Evolutionary conservation across 2,329 filamentous ascomycete species (phyloP), one percentile per base, ranked within the genome.

Genomic region (Cladosporium phlei): DNA sequence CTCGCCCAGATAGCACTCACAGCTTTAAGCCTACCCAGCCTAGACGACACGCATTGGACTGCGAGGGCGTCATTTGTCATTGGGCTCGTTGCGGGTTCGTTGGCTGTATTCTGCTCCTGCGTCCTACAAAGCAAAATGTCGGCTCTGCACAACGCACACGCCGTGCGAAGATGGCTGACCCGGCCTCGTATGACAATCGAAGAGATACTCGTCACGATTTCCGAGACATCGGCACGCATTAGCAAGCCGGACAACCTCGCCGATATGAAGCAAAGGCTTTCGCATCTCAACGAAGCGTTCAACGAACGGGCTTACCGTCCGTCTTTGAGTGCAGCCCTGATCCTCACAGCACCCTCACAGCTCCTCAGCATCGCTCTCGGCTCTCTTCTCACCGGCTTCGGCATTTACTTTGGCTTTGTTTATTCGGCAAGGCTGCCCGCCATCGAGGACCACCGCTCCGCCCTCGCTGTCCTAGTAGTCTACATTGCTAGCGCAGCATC

Each of bases 1-100:
- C 14, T 47, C 3, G 44, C 44, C 17, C 44, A 47, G 17, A 39
- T 47, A 11, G 35, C 44, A 1, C 19, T 47, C 14, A 47, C 34
- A 16, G 44, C 44, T 2, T 20, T 39, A 4, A 25, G 16, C 2
- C n/a, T 47, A 1, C 12, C 17, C 9, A 12, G 39, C 7, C 28
- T 33, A 5, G 28, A 33, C 2, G 20, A 25, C 11, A 32, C 28
- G 2, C 44, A 47, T 14, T 47, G 44, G 44, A 39, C 44, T 3
- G 35, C 29, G 14, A 16, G 14, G 3, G 34, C 35, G 2, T 12
- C 29, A 1, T 39, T 33, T 27, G 14, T 39, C 2, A 20, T 47
- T 9, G 27, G 44, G 11, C 16, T 39, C 3, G 35, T 39, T 16
- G n/a, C 20, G 8, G 44, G 44, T 10, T 21, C 33, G 3, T 5